Evolutionary conservation across 441 rosid species (phyloP).

Genomic region (Eruca vesicaria): DNA sequence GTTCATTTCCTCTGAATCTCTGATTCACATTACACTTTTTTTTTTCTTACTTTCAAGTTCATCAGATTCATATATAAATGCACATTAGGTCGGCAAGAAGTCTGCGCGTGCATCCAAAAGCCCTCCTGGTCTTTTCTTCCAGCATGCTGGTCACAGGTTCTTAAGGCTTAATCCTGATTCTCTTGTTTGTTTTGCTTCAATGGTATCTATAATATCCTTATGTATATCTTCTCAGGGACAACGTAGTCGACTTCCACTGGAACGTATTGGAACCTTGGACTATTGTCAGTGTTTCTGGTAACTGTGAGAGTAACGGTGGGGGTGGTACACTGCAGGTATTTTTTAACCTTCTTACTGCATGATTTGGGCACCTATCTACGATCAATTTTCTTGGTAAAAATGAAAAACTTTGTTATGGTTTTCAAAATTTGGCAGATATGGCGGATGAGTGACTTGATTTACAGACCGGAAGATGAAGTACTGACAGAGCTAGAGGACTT

Average conservation of each 20-base stretch:
- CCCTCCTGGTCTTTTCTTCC: constrained; percentile 89
- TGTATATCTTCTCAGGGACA: constrained; percentile 56
- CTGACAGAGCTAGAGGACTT: constrained; percentile 85
- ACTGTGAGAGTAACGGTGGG: constrained; percentile 81
- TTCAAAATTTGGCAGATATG: constrained; percentile 61
- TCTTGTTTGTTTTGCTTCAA: not conserved
- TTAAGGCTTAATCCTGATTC: not conserved
- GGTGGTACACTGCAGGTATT: constrained; percentile 93
- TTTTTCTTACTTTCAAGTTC: not conserved
- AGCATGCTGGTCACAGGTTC: constrained; percentile 95
- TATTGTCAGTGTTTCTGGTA: constrained; percentile 89
- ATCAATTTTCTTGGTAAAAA: not conserved
- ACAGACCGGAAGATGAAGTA: constrained; percentile 89
- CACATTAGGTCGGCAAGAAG: constrained; percentile 57
- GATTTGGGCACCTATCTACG: not conserved
- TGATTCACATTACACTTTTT: too few relatives aligned
- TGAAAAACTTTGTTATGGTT: not conserved
- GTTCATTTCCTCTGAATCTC: constrained; percentile 19
- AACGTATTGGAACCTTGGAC: constrained; percentile 91
- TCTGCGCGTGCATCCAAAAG: constrained; percentile 42
- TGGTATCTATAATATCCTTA: not conserved
- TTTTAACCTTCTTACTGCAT: not conserved
- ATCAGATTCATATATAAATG: not conserved
- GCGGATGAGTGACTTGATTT: constrained; percentile 93
- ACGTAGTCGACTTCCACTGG: constrained; percentile 94